Base-by-base conservation (phyloP, 441 rosid genomes). In the Populus tomentosa region DNA sequence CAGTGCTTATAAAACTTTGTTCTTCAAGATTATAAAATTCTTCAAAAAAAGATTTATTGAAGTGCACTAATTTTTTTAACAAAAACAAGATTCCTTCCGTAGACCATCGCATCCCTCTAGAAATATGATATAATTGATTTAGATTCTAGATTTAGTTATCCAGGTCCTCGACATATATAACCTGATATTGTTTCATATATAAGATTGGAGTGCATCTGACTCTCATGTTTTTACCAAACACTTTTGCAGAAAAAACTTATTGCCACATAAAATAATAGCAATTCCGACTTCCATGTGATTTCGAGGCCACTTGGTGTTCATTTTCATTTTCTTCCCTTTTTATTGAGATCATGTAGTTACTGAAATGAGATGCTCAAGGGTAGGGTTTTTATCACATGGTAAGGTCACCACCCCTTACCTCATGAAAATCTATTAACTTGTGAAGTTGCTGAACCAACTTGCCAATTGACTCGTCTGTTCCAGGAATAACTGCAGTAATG, bases 401-500 rank as follows among this genome's bases (percentile, higher is more conserved):
- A 83, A 14, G 30, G 16, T 50, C 24, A 33, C 11, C 20, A 23
- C 7, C n/a, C 23, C 84, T 77, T 80, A 91, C 97, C 92, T 90
- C 94, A 67, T 88, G 94, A 67, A 91, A 73, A 72, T 88, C 91
- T 67, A 90, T 85, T 68, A 90, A 87, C 75, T 91, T 89, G 77
- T 85, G 81, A 67, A 91, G 91, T 76, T 90, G 94, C 77, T 90
- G 89, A 78, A 90, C 86, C 91, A 91, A 82, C 80, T 90, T 91
- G 86, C 87, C 79, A 78, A 91, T 77, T 26, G 96, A 90, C 77
- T 88, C 88, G 80, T 91, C 90, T 7, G 96, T 90, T 76, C 90
- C 96, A 70, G 92, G 91, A 77, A 90, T 84, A 75, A 91, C 94
- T 23, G 94, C 88, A 70, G 91, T 91, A 75, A 91, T 91, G 77